phyloP scores from a whole-genome alignment of 306 rosid species.

The Vigna mungo region DNA sequence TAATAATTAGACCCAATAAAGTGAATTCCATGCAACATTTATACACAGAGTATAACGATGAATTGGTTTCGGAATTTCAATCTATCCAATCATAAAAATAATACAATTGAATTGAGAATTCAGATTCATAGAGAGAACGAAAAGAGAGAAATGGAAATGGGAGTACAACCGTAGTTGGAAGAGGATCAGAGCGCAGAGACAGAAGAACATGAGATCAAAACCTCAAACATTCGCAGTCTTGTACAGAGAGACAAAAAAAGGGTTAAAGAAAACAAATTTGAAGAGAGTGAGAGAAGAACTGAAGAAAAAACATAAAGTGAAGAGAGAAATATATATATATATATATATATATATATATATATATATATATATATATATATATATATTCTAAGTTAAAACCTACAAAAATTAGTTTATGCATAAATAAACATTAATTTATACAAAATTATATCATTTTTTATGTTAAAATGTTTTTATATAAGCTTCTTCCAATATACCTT shows the following conservation, averaged over 20 bases:
- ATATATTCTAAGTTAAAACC: too few species aligned
- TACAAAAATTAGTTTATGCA: too few species aligned
- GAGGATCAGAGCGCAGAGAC: constrained; percentile 53
- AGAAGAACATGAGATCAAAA: constrained; percentile 56
- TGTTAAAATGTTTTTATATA: too few species aligned
- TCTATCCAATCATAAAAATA: neutral
- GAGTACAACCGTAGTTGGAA: constrained; percentile 53
- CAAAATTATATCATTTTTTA: too few species aligned
- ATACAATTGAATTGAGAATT: constrained; percentile 9
- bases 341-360: too few species aligned
- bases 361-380: too few species aligned
- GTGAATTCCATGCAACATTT: constrained; percentile 32
- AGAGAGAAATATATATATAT: neutral
- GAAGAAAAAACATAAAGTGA: constrained; percentile 1
- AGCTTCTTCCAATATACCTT: too few species aligned
- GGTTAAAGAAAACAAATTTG: neutral
- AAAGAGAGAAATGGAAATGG: neutral
- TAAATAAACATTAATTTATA: too few species aligned
- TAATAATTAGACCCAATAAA: neutral
- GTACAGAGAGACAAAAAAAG: neutral
- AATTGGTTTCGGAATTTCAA: neutral
- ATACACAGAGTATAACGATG: neutral
- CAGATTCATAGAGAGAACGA: neutral
- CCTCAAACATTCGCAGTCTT: constrained; percentile 1
- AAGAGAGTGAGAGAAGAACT: neutral